Percentiles rank a stretch among this genome's conserved stretches.
Evolutionary conservation across 768 basidiomycete genomes (phyloP).

Genomic region (Psilocybe cyanescens): DNA sequence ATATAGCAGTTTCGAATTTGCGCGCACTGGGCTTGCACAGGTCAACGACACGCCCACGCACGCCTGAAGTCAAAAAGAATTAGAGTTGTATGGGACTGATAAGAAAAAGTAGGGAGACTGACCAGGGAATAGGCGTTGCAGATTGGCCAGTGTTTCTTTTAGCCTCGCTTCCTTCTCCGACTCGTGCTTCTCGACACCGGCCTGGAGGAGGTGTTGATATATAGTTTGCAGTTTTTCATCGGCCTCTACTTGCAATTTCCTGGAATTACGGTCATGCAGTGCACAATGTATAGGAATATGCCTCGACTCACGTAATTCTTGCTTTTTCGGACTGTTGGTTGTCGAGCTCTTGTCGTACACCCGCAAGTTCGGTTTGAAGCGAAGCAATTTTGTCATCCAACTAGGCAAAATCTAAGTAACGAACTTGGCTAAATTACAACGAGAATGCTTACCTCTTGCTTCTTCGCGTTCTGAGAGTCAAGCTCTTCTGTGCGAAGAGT

Average conservation of each 20-base stretch:
- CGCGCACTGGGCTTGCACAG: constrained; percentile 92
- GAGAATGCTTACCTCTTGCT: constrained; percentile 53
- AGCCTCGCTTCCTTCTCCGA: constrained; percentile 81
- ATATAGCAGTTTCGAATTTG: constrained; percentile 92
- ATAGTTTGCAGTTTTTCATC: constrained; percentile 89
- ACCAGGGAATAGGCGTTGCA: constrained; percentile 94
- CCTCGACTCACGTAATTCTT: constrained; percentile 68
- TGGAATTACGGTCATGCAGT: constrained; percentile 31
- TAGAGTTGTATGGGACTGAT: neutral
- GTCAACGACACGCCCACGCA: constrained; percentile 91
- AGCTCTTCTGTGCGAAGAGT: constrained; percentile 60
- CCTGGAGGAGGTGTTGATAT: constrained; percentile 85
- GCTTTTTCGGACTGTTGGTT: constrained; percentile 84
- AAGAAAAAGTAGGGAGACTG: constrained; percentile 4
- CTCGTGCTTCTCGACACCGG: constrained; percentile 87
- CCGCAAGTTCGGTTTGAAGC: constrained; percentile 63
- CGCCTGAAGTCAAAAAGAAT: constrained; percentile 52
- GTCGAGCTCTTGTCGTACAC: constrained; percentile 77
- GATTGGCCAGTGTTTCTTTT: constrained; percentile 81
- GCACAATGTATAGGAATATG: neutral
- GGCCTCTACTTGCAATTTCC: constrained; percentile 87
- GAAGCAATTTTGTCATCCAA: constrained; percentile 62
- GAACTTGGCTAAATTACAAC: neutral
- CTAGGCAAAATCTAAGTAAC: constrained; percentile 30
- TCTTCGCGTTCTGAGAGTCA: constrained; percentile 48